Conservation (phyloP, 164 flowering plant species). For the Protea cynaroides region DNA sequence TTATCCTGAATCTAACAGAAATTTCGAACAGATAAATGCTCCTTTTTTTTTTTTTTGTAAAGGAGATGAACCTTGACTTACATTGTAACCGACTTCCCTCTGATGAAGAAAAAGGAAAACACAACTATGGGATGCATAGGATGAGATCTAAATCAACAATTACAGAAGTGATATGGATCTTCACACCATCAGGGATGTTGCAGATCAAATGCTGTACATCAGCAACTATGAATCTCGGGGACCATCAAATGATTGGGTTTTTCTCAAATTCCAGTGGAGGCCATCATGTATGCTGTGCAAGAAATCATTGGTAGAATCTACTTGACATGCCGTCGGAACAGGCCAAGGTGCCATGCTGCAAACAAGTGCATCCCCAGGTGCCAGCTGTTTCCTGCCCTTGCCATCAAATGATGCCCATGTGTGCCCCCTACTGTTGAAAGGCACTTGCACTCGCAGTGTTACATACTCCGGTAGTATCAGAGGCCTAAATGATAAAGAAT, state of each 20-base stretch:
- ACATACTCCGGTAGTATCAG: constrained; percentile 90
- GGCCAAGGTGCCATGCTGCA: constrained; percentile 98
- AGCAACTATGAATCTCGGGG: constrained; percentile 42
- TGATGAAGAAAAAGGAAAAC: background rate
- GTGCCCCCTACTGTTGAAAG: constrained; percentile 82
- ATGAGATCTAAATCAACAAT: background rate
- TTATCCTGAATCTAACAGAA: too few species aligned
- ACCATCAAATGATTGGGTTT: constrained; percentile 77
- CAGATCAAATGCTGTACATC: background rate
- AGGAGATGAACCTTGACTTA: too few species aligned
- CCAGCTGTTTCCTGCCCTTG: constrained; percentile 67
- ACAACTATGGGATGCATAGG: background rate
- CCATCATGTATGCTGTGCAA: constrained; percentile 91
- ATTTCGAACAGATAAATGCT: too few species aligned
- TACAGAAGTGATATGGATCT: background rate
- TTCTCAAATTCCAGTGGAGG: constrained; percentile 94
- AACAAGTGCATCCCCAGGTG: constrained; percentile 87
- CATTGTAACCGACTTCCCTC: background rate
- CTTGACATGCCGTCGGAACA: constrained; percentile 92
- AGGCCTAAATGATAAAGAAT: constrained; percentile 92
- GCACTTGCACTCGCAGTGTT: constrained; percentile 77
- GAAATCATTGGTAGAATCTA: constrained; percentile 84
- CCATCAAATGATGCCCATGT: constrained; percentile 98
- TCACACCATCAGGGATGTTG: background rate
- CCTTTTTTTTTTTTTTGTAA: too few species aligned